Base-by-base conservation (phyloP, 768 basidiomycete species). In the Crucibulum laeve region DNA sequence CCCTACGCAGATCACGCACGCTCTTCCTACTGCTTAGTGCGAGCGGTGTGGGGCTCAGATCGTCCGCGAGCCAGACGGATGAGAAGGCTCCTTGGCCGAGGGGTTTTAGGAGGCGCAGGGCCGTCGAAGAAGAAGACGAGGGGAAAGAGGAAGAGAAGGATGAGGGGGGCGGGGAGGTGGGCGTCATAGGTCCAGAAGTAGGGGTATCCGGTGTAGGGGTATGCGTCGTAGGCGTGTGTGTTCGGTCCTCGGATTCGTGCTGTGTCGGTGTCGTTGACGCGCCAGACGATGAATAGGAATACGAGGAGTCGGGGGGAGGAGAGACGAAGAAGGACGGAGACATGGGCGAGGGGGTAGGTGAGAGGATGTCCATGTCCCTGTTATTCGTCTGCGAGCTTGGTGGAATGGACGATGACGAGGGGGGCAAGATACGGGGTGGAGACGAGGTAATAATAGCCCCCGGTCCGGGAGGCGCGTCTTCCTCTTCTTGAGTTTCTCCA, bases 41-140 rank as follows among this genome's bases (percentile, higher is more conserved):
- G n/a, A 77, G 62, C 2, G 75, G 69, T 32, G 71, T 62, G 7
- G 59, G 60, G 10, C 73, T 74, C 6, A 76, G 60, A 51, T 78
- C 77, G 35, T 74, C 69, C 2, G 84, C 86, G 5, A 87, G 73
- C 83, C 86, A 89, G 11, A 91, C 87, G 38, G 72, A 73, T 37
- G 80, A 82, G 60, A 91, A 91, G 1, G 85, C 77, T 32, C 87
- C 87, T 25, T 79, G 74, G 17, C 87, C 87, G 2, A 91, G 70
- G 3, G 69, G 61, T 1, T 68, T 69, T 23, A 78, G 51, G 5
- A 89, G 74, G 17, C 66, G 66, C 14, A 82, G 64, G 14, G 58
- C 51, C 19, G 51, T 51, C 8, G 51, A 53, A 10, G 50, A 45
- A 15, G 53, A 52, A n/a, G 58, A 59, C 4, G 58, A 56, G 2